Base-by-base conservation (phyloP, 257 asterid species). In the Oldenlandia corymbosa region DNA sequence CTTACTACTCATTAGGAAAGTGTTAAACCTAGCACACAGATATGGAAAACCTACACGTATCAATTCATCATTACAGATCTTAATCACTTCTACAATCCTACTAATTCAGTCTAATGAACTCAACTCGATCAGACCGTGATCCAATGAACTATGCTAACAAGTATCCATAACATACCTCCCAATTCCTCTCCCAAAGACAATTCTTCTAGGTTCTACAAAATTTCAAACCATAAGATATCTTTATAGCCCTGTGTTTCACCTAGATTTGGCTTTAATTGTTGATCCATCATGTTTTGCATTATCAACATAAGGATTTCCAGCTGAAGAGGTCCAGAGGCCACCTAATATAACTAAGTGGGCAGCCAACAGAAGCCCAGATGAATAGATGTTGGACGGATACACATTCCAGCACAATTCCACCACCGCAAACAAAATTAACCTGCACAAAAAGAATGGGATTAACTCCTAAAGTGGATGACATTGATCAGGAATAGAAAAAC, bases 401-500 rank as follows among this genome's bases (percentile, higher is more conserved):
- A 86, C 69, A 47, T 91, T 88, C 98, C 98, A 91, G 80, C 96
- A 88, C 20, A 80, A 67, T 79, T 91, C 98, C 64, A 83, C 89
- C 1, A 68, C 70, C 5, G 60, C 70, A 23, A 91, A 88, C 78
- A 88, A 76, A 23, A 83, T 52, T 62, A 85, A 58, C 60, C 98
- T 88, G 94, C 90, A 74, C 37, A 51, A 64, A 27, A 67, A 20
- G 9, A 54, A n/a, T n/a, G n/a, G n/a, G n/a, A 39, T 0, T 8
- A 20, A 11, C 18, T 37, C 31, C 42, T 46, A 21, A 42, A 27
- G 20, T 30, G 1, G 31, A 30, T 20, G 6, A 7, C n/a, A n/a
- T 1, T 4, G 14, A 16, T 30, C 18, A 48, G 23, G 28, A 50
- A 47, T 16, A 2, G 43, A 16, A 2, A 23, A 23, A 41, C 51